Evolutionary conservation across 305 asterid genomes (phyloP).

Genomic region (Fraxinus xanthoxyloides): DNA sequence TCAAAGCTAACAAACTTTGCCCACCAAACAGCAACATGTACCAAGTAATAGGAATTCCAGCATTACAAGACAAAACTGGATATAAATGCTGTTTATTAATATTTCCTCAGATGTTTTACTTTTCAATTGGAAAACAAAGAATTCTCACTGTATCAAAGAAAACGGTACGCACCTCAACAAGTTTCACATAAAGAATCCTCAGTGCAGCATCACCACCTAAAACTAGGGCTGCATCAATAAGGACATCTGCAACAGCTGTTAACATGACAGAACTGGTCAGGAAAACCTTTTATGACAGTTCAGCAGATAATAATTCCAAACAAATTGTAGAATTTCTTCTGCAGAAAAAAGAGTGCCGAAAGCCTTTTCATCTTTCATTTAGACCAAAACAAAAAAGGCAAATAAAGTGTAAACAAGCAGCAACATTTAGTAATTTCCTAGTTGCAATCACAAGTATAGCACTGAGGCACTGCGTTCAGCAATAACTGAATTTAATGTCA

Average conservation of each 20-base stretch:
- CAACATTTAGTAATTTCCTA: conserved; percentile 9
- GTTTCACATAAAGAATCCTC: conserved; percentile 83
- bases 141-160: conserved; percentile 25
- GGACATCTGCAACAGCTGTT: conserved; percentile 97
- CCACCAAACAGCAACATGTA: conserved; percentile 10
- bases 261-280: conserved; percentile 37
- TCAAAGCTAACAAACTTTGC: not conserved
- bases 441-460: not conserved
- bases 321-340: not conserved
- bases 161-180: conserved; percentile 69
- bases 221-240: conserved; percentile 92
- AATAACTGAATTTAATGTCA: not conserved
- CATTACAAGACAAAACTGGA: conserved; percentile 7
- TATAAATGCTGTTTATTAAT: conserved; percentile 4
- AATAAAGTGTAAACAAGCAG: not conserved
- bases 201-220: conserved; percentile 91
- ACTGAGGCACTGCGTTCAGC: not conserved
- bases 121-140: conserved; percentile 20
- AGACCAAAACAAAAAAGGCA: not conserved
- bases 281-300: conserved; percentile 2
- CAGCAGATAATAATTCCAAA: not conserved
- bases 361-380: not conserved
- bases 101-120: conserved; percentile 5
- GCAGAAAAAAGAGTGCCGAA: not conserved
- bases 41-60: conserved; percentile 15